These are phyloP conservation scores for Pleurotus djamor DNA, from an alignment of 768 basidiomycete genomes.

Conservation along the genomic window DNA sequence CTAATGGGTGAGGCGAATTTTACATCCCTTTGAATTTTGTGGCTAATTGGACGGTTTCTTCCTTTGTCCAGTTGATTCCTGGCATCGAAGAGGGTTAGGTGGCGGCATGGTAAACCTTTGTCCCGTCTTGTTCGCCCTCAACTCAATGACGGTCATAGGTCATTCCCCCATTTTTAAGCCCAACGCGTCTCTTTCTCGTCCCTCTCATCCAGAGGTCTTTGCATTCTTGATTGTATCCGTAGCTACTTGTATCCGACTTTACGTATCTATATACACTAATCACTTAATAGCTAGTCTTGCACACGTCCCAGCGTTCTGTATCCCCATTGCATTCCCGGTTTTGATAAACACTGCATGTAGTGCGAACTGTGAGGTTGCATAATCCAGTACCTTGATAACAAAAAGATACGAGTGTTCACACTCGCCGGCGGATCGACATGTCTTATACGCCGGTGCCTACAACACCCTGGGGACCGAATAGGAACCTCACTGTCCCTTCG, in stretches of 20 bases:
- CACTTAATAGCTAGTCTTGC: too few relatives aligned
- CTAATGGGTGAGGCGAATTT: conserved; percentile 49
- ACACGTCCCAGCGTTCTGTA: too few relatives aligned
- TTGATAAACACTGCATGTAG: too few relatives aligned
- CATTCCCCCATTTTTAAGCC: conserved; percentile 60
- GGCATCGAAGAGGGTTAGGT: conserved; percentile 69
- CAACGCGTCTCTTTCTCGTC: conserved; percentile 41
- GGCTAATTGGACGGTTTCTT: conserved; percentile 5
- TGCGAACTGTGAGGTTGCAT: too few relatives aligned
- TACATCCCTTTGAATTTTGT: neutral
- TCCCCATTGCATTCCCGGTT: too few relatives aligned
- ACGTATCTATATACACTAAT: too few relatives aligned
- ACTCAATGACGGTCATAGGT: conserved; percentile 18
- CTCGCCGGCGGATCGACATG: neutral
- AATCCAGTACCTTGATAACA: too few relatives aligned
- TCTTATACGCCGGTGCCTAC: conserved; percentile 14
- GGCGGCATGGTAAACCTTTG: conserved; percentile 41
- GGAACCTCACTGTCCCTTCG: conserved; percentile 81
- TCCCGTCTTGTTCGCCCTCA: neutral
- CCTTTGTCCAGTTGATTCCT: conserved; percentile 62
- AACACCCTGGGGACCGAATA: conserved; percentile 65
- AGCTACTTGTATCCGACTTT: neutral
- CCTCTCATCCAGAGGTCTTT: conserved; percentile 25
- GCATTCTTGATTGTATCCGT: neutral
- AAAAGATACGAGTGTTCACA: too few relatives aligned